Percentiles rank a stretch among this genome's conserved stretches.
Evolutionary conservation across 768 basidiomycete species (phyloP).

Genomic region (Tylopilus vinaceipallidus): DNA sequence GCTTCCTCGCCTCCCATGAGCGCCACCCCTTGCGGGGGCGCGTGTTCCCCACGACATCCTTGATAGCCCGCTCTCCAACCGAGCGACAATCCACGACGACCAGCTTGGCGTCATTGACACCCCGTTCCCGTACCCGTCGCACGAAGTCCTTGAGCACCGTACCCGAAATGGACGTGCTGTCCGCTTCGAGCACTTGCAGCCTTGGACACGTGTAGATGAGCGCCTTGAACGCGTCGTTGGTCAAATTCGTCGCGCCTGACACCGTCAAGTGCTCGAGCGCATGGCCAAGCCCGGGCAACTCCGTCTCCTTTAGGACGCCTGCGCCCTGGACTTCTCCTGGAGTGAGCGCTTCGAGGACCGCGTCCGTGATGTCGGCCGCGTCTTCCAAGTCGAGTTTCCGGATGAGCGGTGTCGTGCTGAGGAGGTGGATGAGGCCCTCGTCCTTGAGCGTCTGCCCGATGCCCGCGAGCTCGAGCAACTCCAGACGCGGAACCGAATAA

Average conservation of each 20-base stretch:
- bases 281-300: constrained; percentile 52
- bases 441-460: constrained; percentile 69
- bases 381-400: constrained; percentile 85
- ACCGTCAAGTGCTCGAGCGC: constrained; percentile 70
- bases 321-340: constrained; percentile 32
- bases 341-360: constrained; percentile 64
- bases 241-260: constrained; percentile 63
- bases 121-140: constrained; percentile 46
- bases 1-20: constrained; percentile 65
- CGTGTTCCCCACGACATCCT: constrained; percentile 55
- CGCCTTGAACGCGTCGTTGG: constrained; percentile 57
- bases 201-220: constrained; percentile 64
- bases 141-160: constrained; percentile 68
- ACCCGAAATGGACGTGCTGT: constrained; percentile 72
- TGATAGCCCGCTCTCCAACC: constrained; percentile 58
- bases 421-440: constrained; percentile 68
- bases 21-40: constrained; percentile 76
- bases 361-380: constrained; percentile 69
- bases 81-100: constrained; percentile 77
- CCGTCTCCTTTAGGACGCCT: constrained; percentile 10
- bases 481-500: constrained; percentile 65
- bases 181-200: constrained; percentile 70
- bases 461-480: constrained; percentile 76
- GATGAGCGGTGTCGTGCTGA: constrained; percentile 68
- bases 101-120: constrained; percentile 49